phyloP scores from a whole-genome alignment of 2,329 filamentous ascomycete species.

The Xylariaceae sp. region DNA sequence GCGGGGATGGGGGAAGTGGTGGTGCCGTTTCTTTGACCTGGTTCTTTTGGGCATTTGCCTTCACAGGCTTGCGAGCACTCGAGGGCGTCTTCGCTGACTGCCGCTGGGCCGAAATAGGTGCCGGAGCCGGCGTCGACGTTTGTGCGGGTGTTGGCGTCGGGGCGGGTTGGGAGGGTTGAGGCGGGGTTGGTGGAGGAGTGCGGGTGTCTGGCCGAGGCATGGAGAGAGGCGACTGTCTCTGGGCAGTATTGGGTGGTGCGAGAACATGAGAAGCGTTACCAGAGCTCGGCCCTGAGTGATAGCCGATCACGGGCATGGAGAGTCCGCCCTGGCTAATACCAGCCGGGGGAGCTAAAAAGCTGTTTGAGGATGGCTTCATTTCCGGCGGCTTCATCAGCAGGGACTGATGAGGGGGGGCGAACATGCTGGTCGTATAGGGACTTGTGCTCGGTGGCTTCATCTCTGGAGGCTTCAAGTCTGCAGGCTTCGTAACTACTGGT shows the following conservation, averaged over 20 bases:
- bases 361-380: slow-evolving; percentile 21
- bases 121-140: slow-evolving; percentile 2
- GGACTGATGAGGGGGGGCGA: slow-evolving; percentile 21
- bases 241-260: slow-evolving; percentile 36
- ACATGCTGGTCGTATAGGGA: slow-evolving; percentile 26
- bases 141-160: slow-evolving; percentile 11
- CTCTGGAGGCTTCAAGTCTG: slow-evolving; percentile 20
- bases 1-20: slow-evolving; percentile 24
- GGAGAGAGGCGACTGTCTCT: slow-evolving; percentile 28
- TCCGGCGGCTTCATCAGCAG: slow-evolving; percentile 23
- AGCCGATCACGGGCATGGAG: slow-evolving; percentile 29
- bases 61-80: slow-evolving; percentile 13
- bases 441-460: slow-evolving; percentile 14
- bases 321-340: slow-evolving; percentile 22
- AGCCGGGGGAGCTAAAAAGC: slow-evolving; percentile 24
- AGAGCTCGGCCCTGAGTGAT: slow-evolving; percentile 16
- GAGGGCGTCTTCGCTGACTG: slow-evolving; percentile 13
- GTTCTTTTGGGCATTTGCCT: slow-evolving; percentile 16
- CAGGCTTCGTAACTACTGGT: slow-evolving; percentile 14
- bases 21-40: slow-evolving; percentile 19
- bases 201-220: slow-evolving; percentile 23
- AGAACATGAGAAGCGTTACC: slow-evolving; percentile 30
- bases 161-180: slow-evolving; percentile 5
- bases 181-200: slow-evolving; percentile 13
- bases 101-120: slow-evolving; percentile 5